These are phyloP conservation scores for Saccharomyces hybrid DNA, from an alignment of 1,139 yeast genomes.

Conservation along the genomic window DNA sequence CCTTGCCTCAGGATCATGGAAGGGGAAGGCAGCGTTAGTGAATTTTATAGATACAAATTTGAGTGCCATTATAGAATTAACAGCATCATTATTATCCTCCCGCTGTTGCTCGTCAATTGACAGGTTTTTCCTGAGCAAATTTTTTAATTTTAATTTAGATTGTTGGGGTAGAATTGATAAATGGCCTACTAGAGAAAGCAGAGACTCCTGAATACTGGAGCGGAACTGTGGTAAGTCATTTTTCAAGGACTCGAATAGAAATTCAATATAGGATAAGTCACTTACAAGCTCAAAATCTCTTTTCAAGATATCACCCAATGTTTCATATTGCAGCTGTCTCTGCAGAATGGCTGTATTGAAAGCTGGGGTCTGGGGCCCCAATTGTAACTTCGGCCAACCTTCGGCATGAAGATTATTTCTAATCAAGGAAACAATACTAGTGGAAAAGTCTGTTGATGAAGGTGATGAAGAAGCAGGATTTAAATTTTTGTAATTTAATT, in stretches of 20 bases:
- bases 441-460: slow-evolving; percentile 31
- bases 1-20: slow-evolving; percentile 62
- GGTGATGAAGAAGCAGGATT: slow-evolving; percentile 15
- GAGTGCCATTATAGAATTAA: slow-evolving; percentile 34
- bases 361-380: slow-evolving; percentile 28
- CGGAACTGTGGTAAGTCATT: slow-evolving; percentile 58
- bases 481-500: slow-evolving; percentile 23
- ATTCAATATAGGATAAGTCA: slow-evolving; percentile 50
- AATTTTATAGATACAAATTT: slow-evolving; percentile 62
- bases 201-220: slow-evolving; percentile 63
- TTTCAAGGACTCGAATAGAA: slow-evolving; percentile 64
- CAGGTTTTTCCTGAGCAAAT: slow-evolving; percentile 38
- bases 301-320: slow-evolving; percentile 58
- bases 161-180: slow-evolving; percentile 37
- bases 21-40: slow-evolving; percentile 57
- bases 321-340: slow-evolving; percentile 66
- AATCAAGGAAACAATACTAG: slow-evolving; percentile 43
- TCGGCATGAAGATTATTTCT: slow-evolving; percentile 44
- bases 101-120: slow-evolving; percentile 22
- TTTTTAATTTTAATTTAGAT: slow-evolving; percentile 40
- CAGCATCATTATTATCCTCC: slow-evolving; percentile 10
- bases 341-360: slow-evolving; percentile 30
- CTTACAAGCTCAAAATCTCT: slow-evolving; percentile 41
- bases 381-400: slow-evolving; percentile 51
- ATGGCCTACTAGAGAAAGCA: slow-evolving; percentile 51